Evolutionary conservation across 106 monocot species (phyloP).

Genomic region (Dendrobium catenatum): DNA sequence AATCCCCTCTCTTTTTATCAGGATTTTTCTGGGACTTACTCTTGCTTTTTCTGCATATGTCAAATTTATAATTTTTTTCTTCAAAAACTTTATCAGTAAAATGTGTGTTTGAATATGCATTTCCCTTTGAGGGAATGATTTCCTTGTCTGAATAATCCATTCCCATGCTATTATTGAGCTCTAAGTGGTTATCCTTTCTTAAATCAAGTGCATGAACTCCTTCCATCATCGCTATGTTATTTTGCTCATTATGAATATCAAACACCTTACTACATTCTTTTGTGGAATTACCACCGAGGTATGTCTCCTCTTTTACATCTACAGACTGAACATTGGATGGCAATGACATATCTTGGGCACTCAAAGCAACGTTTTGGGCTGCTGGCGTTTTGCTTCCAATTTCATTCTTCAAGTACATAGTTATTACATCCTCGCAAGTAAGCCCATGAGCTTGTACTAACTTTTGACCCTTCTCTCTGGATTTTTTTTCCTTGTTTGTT

Average conservation of each 20-base stretch:
- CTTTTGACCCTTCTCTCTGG: conserved; percentile 15
- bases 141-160: conserved; percentile 21
- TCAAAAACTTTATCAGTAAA: conserved; percentile 14
- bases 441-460: conserved; percentile 13
- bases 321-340: conserved; percentile 8
- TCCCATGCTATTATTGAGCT: conserved; percentile 9
- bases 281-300: conserved; percentile 8
- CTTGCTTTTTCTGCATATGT: conserved; percentile 13
- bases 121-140: conserved; percentile 14
- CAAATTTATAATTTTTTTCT: conserved; percentile 15
- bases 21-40: conserved; percentile 17
- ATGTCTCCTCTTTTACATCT: conserved; percentile 20
- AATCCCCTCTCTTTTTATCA: conserved; percentile 19
- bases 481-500: conserved; percentile 23
- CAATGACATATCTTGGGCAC: conserved; percentile 17
- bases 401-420: conserved; percentile 23
- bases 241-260: conserved; percentile 11
- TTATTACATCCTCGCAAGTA: conserved; percentile 19
- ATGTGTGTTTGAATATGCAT: conserved; percentile 21
- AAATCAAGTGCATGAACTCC: conserved; percentile 10
- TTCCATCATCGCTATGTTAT: conserved; percentile 9
- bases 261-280: conserved; percentile 13
- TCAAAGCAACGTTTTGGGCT: conserved; percentile 16
- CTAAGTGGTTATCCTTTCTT: conserved; percentile 15
- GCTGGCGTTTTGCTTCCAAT: conserved; percentile 18